phyloP scores from a whole-genome alignment of 2,329 filamentous ascomycete genomes.

The Penicillium polonicum region DNA sequence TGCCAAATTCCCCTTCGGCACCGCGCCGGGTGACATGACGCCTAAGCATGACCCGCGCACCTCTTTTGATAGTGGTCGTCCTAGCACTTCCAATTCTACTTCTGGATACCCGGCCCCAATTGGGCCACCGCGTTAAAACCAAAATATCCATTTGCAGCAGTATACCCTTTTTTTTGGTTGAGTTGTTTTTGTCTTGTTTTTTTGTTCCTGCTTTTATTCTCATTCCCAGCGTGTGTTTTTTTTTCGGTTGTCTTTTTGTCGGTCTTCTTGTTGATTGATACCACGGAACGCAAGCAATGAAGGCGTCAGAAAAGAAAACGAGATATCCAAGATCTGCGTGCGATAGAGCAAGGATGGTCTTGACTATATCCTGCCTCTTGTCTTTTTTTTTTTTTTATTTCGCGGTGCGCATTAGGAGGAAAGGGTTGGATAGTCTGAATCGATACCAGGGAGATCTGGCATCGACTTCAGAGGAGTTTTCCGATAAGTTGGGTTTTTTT shows the following conservation, averaged over 20 bases:
- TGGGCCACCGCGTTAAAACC: conserved; percentile 82
- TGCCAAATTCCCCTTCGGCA: conserved; percentile 65
- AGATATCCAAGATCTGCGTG: conserved; percentile 30
- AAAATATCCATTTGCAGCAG: conserved; percentile 46
- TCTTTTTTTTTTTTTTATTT: conserved; percentile 10
- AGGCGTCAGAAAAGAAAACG: conserved; percentile 32
- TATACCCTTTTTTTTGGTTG: conserved; percentile 45
- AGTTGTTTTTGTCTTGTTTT: conserved; percentile 40
- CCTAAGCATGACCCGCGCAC: conserved; percentile 79
- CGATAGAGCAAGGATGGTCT: conserved; percentile 20
- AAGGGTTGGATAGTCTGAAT: conserved; percentile 9
- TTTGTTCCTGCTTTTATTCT: conserved; percentile 23
- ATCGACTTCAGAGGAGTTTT: conserved; percentile 6
- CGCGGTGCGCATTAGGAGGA: conserved; percentile 6
- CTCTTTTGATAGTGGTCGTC: conserved; percentile 87
- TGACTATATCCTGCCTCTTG: conserved; percentile 9
- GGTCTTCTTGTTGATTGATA: conserved; percentile 27
- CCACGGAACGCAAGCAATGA: conserved; percentile 33
- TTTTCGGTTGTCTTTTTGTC: conserved; percentile 15
- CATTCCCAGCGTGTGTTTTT: conserved; percentile 14
- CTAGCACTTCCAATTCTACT: conserved; percentile 93
- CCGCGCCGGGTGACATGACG: conserved; percentile 71
- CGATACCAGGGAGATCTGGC: conserved; percentile 1
- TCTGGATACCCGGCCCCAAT: conserved; percentile 94
- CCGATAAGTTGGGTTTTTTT: conserved; percentile 4